A percentile compares a stretch with the other conserved stretches of the same genome.
These are phyloP conservation scores for Boletus vermiculosoides DNA, from an alignment of 768 basidiomycete species.

Conservation along the genomic window DNA sequence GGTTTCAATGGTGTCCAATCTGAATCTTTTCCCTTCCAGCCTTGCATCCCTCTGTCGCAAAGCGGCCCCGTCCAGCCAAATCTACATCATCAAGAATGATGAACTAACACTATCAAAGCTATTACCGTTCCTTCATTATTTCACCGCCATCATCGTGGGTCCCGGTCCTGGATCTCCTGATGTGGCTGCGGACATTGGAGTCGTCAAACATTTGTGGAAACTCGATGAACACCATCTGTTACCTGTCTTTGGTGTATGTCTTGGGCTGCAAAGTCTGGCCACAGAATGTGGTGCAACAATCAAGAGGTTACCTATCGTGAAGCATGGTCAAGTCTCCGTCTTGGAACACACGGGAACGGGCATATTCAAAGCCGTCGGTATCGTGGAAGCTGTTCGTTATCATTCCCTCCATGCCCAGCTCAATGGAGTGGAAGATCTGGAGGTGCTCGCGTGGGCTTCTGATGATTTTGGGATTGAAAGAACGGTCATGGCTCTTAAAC, in stretches of 20 bases:
- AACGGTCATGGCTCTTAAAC: conserved; percentile 74
- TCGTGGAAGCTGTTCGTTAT: conserved; percentile 68
- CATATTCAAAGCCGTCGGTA: conserved; percentile 57
- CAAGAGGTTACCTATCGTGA: conserved; percentile 63
- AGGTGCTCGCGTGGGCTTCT: conserved; percentile 70
- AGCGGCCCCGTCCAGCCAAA: conserved; percentile 57
- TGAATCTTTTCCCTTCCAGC: conserved; percentile 36
- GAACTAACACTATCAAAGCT: conserved; percentile 50
- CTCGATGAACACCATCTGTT: conserved; percentile 49
- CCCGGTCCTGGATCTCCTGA: conserved; percentile 82
- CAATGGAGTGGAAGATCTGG: conserved; percentile 45
- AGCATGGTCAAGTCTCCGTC: conserved; percentile 72
- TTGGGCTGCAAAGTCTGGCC: conserved; percentile 77
- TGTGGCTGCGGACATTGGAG: conserved; percentile 57
- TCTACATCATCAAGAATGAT: conserved; percentile 78
- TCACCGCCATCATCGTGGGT: conserved; percentile 70
- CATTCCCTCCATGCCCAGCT: conserved; percentile 73
- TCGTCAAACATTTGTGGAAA: conserved; percentile 72
- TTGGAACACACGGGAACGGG: conserved; percentile 58
- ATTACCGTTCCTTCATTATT: conserved; percentile 52
- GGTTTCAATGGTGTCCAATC: not conserved
- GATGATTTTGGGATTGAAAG: conserved; percentile 65
- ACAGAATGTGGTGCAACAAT: conserved; percentile 62
- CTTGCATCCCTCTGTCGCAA: conserved; percentile 68
- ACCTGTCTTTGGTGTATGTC: conserved; percentile 81